Conservation (phyloP, 495 filamentous ascomycete genomes). For the Daldinia caldariorum region DNA sequence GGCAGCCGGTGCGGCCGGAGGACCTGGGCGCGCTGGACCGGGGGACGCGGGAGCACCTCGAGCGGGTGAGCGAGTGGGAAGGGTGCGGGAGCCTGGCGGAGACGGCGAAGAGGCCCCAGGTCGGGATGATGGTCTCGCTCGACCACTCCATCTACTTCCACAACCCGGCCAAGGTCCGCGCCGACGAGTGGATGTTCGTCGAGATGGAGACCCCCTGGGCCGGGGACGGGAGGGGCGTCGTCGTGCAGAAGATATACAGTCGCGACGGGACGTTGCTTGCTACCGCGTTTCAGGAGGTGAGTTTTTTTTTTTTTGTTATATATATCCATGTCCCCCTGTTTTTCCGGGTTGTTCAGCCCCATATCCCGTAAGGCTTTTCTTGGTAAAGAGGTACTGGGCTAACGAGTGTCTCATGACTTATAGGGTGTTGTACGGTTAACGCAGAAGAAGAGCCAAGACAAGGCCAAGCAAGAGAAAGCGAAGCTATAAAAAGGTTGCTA, state of each 20-base stretch:
- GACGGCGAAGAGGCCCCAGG: constrained; percentile 55
- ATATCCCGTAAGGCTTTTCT: background rate
- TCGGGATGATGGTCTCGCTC: constrained; percentile 96
- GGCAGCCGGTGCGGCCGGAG: constrained; percentile 59
- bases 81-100: constrained; percentile 18
- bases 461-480: constrained; percentile 2
- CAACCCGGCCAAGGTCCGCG: constrained; percentile 76
- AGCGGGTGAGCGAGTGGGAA: constrained; percentile 55
- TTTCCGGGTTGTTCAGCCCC: no score
- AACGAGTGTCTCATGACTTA: constrained; percentile 3
- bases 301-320: constrained; percentile 25
- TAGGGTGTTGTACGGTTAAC: constrained; percentile 65
- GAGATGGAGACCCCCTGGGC: constrained; percentile 97
- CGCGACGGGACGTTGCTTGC: constrained; percentile 85
- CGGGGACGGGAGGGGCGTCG: constrained; percentile 87
- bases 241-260: constrained; percentile 86
- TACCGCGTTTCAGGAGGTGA: constrained; percentile 82
- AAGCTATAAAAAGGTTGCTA: constrained; percentile 33
- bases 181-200: constrained; percentile 93
- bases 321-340: constrained; percentile 29
- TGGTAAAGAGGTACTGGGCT: background rate
- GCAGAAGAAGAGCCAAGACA: constrained; percentile 40
- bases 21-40: constrained; percentile 49
- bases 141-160: constrained; percentile 92
- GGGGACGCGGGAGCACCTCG: constrained; percentile 44